Percentiles rank a stretch among this genome's conserved stretches.
phyloP scores from a whole-genome alignment of 352 stramenopile species.

The Phytophthora pluvialis region DNA sequence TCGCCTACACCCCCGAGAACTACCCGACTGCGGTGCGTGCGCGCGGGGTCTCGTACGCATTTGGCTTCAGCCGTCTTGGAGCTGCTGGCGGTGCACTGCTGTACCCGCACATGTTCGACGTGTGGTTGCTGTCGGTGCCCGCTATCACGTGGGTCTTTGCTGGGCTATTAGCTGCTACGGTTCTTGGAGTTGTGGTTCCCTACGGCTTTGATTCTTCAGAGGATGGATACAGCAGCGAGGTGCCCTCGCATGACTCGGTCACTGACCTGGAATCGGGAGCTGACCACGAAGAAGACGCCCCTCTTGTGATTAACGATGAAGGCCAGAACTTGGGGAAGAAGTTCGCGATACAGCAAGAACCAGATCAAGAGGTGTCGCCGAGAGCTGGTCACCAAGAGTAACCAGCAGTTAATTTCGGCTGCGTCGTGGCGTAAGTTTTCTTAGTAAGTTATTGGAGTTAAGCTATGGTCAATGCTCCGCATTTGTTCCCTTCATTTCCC shows the following conservation, averaged over 20 bases:
- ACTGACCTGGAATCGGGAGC: slow-evolving; percentile 17
- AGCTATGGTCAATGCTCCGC: too few relatives aligned
- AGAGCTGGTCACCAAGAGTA: slow-evolving; percentile 5
- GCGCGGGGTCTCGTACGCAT: slow-evolving; percentile 31
- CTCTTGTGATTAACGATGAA: slow-evolving; percentile 4
- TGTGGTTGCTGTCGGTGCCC: slow-evolving; percentile 39
- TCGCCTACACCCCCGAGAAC: slow-evolving; percentile 32
- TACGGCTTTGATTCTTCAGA: slow-evolving; percentile 21
- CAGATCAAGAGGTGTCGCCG: slow-evolving; percentile 1
- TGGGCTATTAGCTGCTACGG: slow-evolving; percentile 20
- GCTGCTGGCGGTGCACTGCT: slow-evolving; percentile 27
- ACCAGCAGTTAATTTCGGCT: background rate
- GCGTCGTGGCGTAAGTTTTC: background rate
- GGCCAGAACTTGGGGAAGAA: background rate
- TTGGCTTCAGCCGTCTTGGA: slow-evolving; percentile 33
- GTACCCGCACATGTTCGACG: slow-evolving; percentile 44
- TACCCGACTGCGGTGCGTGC: slow-evolving; percentile 22
- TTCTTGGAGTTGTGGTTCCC: slow-evolving; percentile 24
- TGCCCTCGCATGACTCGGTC: slow-evolving; percentile 8
- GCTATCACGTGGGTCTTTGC: slow-evolving; percentile 41
- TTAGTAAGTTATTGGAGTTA: slow-evolving; percentile 2
- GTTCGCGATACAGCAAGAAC: background rate
- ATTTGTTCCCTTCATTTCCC: too few relatives aligned
- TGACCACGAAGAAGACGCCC: background rate
- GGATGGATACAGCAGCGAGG: background rate